A percentile compares a stretch with the other conserved stretches of the same genome.
These are phyloP conservation scores for Aspergillus ostianus DNA, from an alignment of 495 filamentous ascomycete species.

Conservation along the genomic window DNA sequence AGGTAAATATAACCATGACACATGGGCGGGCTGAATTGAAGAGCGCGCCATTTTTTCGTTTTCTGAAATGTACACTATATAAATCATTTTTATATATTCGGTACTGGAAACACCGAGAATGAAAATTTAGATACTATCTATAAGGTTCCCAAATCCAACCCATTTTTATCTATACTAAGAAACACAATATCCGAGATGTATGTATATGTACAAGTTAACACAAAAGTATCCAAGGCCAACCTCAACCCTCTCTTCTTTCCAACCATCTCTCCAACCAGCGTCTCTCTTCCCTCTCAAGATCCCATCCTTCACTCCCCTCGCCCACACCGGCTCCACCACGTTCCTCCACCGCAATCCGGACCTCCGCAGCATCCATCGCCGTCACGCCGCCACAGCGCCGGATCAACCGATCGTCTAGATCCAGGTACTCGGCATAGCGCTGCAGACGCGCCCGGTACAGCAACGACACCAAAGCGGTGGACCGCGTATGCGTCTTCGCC, in stretches of 20 bases:
- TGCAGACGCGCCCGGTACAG: conserved; percentile 42
- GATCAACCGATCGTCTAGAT: conserved; percentile 60
- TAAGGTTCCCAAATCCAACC: background rate
- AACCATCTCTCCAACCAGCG: conserved; percentile 43
- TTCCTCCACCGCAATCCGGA: conserved; percentile 55
- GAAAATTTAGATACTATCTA: background rate
- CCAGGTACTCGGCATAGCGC: conserved; percentile 50
- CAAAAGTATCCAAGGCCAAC: background rate
- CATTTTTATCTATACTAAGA: conserved; percentile 2
- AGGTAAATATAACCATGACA: background rate
- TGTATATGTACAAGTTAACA: background rate
- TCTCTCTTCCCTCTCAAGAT: conserved; percentile 31
- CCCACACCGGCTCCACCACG: conserved; percentile 36
- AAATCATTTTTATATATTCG: background rate
- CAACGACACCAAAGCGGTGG: conserved; percentile 30
- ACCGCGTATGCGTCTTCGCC: conserved; percentile 39
- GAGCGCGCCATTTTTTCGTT: too few relatives aligned
- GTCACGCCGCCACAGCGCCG: conserved; percentile 47
- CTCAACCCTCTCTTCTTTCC: conserved; percentile 10
- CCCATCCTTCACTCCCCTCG: conserved; percentile 15
- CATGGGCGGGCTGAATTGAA: background rate
- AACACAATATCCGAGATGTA: background rate
- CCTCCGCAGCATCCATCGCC: conserved; percentile 52
- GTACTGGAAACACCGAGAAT: background rate
- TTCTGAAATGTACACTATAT: background rate